phyloP scores from a whole-genome alignment of 768 basidiomycete species.

The Tricholoma terreum region DNA sequence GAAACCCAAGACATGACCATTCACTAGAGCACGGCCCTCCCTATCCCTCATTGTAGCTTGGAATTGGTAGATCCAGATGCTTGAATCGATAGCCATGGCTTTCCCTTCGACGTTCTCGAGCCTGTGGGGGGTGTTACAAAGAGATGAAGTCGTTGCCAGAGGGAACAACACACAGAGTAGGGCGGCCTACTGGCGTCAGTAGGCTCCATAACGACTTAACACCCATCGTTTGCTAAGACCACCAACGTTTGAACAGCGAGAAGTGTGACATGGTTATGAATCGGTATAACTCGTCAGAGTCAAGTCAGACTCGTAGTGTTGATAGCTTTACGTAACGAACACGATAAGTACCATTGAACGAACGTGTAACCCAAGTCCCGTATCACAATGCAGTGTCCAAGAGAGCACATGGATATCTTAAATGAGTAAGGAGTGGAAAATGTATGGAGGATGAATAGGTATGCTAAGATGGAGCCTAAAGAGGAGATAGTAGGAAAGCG shows the following conservation, averaged over 20 bases:
- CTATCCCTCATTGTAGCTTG: constrained; percentile 99
- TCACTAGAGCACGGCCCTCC: constrained; percentile 84
- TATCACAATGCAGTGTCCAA: not conserved
- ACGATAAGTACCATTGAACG: too few species aligned
- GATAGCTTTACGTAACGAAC: not conserved
- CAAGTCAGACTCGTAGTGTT: not conserved
- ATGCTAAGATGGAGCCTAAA: not conserved
- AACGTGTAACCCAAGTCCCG: not conserved
- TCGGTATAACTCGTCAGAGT: too few species aligned
- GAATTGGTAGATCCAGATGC: constrained; percentile 99
- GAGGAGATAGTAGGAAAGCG: not conserved
- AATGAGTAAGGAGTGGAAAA: not conserved
- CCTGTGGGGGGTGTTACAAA: constrained; percentile 37
- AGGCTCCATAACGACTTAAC: constrained; percentile 96
- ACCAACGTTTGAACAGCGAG: constrained; percentile 5
- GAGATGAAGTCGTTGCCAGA: not conserved
- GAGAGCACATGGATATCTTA: not conserved
- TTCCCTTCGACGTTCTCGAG: constrained; percentile 96
- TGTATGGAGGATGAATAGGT: not conserved
- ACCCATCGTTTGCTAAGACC: constrained; percentile 60
- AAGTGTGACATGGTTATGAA: not conserved
- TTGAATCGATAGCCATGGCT: constrained; percentile 94
- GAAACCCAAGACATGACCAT: constrained; percentile 93
- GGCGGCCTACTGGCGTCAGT: constrained; percentile 88
- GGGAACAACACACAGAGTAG: constrained; percentile 68